These are phyloP conservation scores for Apiosordaria backusii DNA, from an alignment of 495 filamentous ascomycete species.

Conservation along the genomic window DNA sequence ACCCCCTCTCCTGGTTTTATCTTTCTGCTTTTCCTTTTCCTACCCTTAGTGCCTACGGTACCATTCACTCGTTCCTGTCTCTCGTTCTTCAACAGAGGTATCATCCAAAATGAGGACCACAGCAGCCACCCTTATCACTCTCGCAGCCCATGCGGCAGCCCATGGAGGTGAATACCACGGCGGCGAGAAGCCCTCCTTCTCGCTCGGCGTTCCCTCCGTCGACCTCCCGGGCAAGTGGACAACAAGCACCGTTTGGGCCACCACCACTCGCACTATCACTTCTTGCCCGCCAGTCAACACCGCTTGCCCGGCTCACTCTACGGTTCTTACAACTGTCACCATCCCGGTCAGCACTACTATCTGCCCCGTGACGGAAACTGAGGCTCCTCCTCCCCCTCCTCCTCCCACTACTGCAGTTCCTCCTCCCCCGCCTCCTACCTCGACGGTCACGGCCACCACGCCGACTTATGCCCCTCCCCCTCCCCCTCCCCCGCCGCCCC, in stretches of 20 bases:
- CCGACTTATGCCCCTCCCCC: conserved; percentile 16
- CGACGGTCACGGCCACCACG: conserved; percentile 18
- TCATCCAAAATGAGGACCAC: conserved; percentile 27
- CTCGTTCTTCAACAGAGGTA: conserved; percentile 19
- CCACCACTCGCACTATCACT: conserved; percentile 28
- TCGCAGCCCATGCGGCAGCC: conserved; percentile 29
- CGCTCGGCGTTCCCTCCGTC: conserved; percentile 7
- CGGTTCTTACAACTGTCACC: conserved; percentile 36
- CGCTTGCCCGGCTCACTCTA: conserved; percentile 32
- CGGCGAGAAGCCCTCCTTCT: conserved; percentile 11
- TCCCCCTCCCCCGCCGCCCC: conserved; percentile 18
- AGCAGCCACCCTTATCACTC: conserved; percentile 26
- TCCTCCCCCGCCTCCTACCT: conserved; percentile 9
- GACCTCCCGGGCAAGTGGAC: conserved; percentile 23
- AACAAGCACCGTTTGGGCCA: conserved; percentile 34
- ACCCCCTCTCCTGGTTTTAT: not conserved
- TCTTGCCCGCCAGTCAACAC: conserved; percentile 25
- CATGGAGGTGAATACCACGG: conserved; percentile 8
- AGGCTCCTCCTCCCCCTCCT: conserved; percentile 11
- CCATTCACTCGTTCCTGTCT: conserved; percentile 26
- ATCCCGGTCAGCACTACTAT: conserved; percentile 36
- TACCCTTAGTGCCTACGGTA: conserved; percentile 23
- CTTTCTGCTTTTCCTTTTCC: conserved; percentile 5
- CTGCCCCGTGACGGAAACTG: conserved; percentile 30
- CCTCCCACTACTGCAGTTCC: conserved; percentile 16